Base-by-base conservation (phyloP, 2,329 filamentous ascomycete species). In the Eutypella sp. region DNA sequence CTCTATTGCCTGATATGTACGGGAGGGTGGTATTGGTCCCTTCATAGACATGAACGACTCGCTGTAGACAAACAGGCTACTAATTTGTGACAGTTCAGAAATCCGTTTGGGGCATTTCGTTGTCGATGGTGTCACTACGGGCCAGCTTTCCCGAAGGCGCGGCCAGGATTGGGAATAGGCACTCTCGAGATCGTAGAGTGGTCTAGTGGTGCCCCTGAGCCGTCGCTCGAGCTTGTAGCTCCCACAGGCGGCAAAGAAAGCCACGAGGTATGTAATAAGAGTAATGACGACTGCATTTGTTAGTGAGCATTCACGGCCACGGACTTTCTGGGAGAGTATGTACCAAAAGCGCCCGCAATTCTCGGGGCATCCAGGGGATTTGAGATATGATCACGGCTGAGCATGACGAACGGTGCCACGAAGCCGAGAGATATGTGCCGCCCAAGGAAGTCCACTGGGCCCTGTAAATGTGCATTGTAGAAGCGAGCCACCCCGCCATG, bases 341-440 rank as follows among this genome's bases (percentile, higher is more conserved):
- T 48, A 64, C 62, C 27, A 24, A 64, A 64, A 27, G 51, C 56
- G 3, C 49, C 57, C 15, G 55, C 51, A 36, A 63, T 51, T 18
- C 42, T 59, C 7, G 53, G 53, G 6, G 61, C 33, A 31, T 64
- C 60, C 3, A 47, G 40, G 16, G 49, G 48, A 18, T 47, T 44
- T 7, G 49, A 44, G 38, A 63, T 47, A 15, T 63, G 61, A 22
- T 64, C 61, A 40, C 54, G 58, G 46, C 58, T 63, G 15, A 64
- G 56, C 52, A 63, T 54, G 23, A 64, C 47, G 43, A 63, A 63
- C 19, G 56, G 57, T 15, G 56, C 50, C 22, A 64, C 61, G 34
- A 64, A 64, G 2, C 62, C 62, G 13, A 64, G 52, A 9, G 62
- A 59, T 60, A 64, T 64, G 31, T 64, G 62, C 3, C 61, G 57